Conservation (phyloP, 768 basidiomycete genomes). For the Russula dissimulans region DNA sequence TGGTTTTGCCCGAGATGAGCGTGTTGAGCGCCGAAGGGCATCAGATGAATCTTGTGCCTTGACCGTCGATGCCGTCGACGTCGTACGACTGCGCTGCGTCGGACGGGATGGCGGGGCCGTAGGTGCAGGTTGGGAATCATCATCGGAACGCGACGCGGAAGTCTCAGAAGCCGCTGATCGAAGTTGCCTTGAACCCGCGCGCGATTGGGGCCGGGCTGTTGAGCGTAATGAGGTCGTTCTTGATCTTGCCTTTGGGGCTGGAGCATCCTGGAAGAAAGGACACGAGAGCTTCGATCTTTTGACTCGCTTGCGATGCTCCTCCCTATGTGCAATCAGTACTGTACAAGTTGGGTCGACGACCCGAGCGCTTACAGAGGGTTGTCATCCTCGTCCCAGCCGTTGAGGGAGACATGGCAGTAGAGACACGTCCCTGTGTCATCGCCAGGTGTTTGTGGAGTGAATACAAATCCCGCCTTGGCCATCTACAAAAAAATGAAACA, state of each 20-base stretch:
- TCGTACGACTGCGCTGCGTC: conserved; percentile 11
- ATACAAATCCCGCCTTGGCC: conserved; percentile 84
- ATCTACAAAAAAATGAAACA: conserved; percentile 41
- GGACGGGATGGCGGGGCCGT: conserved; percentile 2
- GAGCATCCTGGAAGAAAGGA: conserved; percentile 33
- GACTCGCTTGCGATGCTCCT: conserved; percentile 66
- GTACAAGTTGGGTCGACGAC: neutral
- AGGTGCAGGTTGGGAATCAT: conserved; percentile 13
- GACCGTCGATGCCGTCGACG: neutral
- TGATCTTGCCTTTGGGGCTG: conserved; percentile 19
- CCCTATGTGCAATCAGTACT: conserved; percentile 32
- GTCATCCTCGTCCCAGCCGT: conserved; percentile 83
- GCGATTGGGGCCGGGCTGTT: conserved; percentile 21
- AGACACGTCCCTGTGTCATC: conserved; percentile 82
- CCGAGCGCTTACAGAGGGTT: conserved; percentile 67
- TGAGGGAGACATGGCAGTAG: conserved; percentile 71
- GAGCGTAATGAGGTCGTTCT: conserved; percentile 23
- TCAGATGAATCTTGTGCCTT: conserved; percentile 7
- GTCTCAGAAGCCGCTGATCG: conserved; percentile 1
- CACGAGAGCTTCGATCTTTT: conserved; percentile 37
- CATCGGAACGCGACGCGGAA: conserved; percentile 9
- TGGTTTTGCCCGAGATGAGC: conserved; percentile 12
- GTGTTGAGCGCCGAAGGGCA: conserved; percentile 19
- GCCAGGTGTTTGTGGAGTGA: conserved; percentile 52
- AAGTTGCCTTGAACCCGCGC: conserved; percentile 15